Percentiles rank a stretch among this genome's conserved stretches.
Conservation (phyloP, 305 asterid genomes). For the Nicotiana rustica region DNA sequence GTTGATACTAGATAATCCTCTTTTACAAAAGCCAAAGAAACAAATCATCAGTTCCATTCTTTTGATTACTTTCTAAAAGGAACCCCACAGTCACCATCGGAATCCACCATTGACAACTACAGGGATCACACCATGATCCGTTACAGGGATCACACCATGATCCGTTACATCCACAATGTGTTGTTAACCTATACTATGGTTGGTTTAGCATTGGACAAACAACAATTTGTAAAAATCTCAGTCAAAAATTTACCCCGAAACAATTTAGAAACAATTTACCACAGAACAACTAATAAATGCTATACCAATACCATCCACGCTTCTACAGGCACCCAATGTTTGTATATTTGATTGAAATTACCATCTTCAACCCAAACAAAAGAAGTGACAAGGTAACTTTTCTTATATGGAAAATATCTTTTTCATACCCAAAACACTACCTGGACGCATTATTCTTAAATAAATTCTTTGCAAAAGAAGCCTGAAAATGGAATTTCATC, state of each 20-base stretch:
- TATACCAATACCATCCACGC: neutral
- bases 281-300: neutral
- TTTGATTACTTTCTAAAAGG: neutral
- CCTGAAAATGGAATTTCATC: neutral
- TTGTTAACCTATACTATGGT: neutral
- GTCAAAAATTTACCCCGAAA: no score
- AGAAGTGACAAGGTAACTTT: neutral
- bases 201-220: neutral
- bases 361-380: neutral
- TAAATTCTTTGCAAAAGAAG: neutral
- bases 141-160: no score
- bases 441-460: neutral
- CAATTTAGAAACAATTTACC: neutral
- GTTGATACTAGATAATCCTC: neutral
- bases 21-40: neutral
- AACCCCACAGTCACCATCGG: neutral
- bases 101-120: no score
- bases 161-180: neutral
- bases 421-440: neutral
- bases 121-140: neutral
- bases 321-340: neutral
- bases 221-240: neutral
- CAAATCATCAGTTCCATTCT: neutral
- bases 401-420: no score
- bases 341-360: neutral